Conservation (phyloP, 345 rosid species). For the Lenwebbia sp. region DNA sequence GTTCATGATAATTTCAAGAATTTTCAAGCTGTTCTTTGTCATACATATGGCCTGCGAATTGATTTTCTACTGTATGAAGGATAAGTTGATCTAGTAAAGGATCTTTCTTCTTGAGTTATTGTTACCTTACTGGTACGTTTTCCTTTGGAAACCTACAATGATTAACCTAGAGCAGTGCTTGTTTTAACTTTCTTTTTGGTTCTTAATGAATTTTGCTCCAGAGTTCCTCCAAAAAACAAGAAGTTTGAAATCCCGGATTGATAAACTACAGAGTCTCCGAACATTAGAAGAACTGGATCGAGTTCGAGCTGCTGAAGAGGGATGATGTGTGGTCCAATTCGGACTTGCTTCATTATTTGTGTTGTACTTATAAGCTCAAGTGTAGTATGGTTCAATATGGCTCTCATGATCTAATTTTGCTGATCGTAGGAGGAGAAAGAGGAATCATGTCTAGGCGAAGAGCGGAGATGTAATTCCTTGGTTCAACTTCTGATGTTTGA, state of each 20-base stretch:
- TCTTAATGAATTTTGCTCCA: not conserved
- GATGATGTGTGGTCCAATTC: not conserved
- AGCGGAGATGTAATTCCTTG: not conserved
- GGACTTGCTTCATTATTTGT: not conserved
- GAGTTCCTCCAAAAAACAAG: not conserved
- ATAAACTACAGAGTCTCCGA: not conserved
- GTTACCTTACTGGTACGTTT: not conserved
- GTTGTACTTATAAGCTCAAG: not conserved
- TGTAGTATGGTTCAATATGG: not conserved
- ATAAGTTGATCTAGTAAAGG: not conserved
- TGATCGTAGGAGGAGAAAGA: not conserved
- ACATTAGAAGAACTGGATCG: not conserved
- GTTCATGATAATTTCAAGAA: not conserved
- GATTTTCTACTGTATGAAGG: not conserved
- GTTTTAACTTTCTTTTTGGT: not conserved
- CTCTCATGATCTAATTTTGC: not conserved
- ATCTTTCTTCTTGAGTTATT: not conserved
- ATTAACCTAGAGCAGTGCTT: not conserved
- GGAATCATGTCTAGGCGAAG: not conserved
- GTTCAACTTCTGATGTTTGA: not conserved
- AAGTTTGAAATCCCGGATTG: not conserved
- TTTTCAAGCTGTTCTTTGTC: not conserved
- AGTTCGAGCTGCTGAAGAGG: not conserved
- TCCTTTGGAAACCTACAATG: not conserved
- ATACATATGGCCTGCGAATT: not conserved